These are phyloP conservation scores for Epichloe sp. DNA, from an alignment of 2,329 filamentous ascomycete genomes.

Conservation along the genomic window DNA sequence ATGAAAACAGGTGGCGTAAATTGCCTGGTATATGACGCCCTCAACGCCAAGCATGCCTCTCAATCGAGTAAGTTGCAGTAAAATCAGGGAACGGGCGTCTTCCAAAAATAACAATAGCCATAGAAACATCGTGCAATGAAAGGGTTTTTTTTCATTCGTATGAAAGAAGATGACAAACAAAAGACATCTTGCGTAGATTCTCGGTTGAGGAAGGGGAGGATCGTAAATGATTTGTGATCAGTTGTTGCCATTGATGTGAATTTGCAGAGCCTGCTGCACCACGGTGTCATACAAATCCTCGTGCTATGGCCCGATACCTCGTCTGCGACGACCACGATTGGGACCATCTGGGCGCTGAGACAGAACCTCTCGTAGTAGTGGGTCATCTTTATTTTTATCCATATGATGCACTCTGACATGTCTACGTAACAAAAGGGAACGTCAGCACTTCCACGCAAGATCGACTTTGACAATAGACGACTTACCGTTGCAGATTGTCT, in stretches of 20 bases:
- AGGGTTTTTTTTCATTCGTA: background rate
- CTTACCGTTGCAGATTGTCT: constrained; percentile 86
- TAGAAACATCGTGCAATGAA: background rate
- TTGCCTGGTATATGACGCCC: constrained; percentile 6
- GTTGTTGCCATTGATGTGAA: background rate
- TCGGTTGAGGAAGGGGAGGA: background rate
- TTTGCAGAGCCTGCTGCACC: background rate
- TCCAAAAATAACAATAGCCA: background rate
- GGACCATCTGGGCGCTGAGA: constrained; percentile 76
- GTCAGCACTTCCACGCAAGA: constrained; percentile 5
- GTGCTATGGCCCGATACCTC: constrained; percentile 31
- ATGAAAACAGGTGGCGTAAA: constrained; percentile 1
- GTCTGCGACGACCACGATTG: constrained; percentile 63
- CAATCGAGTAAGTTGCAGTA: background rate
- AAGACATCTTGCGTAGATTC: background rate
- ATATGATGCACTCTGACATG: constrained; percentile 88
- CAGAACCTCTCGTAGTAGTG: constrained; percentile 66
- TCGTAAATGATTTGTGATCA: background rate
- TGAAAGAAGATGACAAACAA: background rate
- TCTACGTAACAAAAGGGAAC: constrained; percentile 28
- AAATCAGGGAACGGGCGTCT: background rate
- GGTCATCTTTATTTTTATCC: constrained; percentile 83
- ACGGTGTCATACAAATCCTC: background rate
- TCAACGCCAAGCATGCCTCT: constrained; percentile 6
- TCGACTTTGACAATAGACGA: constrained; percentile 2